Base-by-base conservation (phyloP, 257 asterid species). In the Lavandula angustifolia region DNA sequence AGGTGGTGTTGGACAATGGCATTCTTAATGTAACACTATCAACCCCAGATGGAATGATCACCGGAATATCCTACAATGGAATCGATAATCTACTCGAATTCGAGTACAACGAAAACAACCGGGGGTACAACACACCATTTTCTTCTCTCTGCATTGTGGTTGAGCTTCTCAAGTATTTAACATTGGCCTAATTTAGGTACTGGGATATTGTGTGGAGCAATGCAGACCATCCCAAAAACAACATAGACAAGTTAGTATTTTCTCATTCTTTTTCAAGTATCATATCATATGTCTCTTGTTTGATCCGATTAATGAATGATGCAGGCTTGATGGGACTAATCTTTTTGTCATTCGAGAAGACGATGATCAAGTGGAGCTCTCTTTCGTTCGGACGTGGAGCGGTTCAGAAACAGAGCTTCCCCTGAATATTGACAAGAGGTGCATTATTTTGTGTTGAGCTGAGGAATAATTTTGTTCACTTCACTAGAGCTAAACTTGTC, bases 401-500 rank as follows among this genome's bases (percentile, higher is more conserved):
- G 17, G 67, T 57, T 76, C 91, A 0, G 57, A 58, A 3, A 3
- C 51, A 13, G 74, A 54, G 33, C 75, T 83, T 72, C 88, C 96
- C 8, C 65, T 91, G 2, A 91, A 91, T 65, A 79, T 88, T 68
- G 98, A 91, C 82, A 91, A 91, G 81, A 88, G 98, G 98, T 91
- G 78, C 71, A 68, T 51, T 61, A 66, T 73, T 70, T 11, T 70
- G 4, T 31, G 27, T 2, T 32, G 18, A 32, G 5, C 55, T 22
- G 29, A 46, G 18, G 3, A 12, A 44, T 7, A 2, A 41, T 50
- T 34, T 40, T 11, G 13, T 68, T 40, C 6, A 37, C 1, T 22
- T 57, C 5, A 16, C 6, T 18, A 13, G n/a, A 7, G 11, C 42
- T 66, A 18, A 29, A 7, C 43, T 51, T 38, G 4, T 3, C 0